Evolutionary conservation across 176 grass and related monocot species (phyloP).

Genomic region (Triticum aestivum): DNA sequence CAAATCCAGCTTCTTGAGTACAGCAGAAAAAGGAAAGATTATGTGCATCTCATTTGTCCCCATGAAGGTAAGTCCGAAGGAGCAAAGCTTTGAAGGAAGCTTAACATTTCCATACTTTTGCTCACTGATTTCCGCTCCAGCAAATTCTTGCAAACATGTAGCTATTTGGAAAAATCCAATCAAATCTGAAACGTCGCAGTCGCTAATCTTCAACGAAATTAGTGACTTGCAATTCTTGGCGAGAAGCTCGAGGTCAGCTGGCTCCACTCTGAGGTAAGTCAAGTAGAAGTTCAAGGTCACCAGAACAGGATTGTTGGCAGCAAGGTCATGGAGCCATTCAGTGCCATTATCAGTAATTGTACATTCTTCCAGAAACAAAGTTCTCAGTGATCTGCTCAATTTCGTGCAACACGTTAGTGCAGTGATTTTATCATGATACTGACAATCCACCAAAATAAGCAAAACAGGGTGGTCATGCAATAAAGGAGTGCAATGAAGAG

Average conservation of each 20-base stretch:
- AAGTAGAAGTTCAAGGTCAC: constrained; percentile 69
- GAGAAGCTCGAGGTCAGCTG: constrained; percentile 64
- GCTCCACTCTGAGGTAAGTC: constrained; percentile 50
- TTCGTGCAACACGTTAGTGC: constrained; percentile 23
- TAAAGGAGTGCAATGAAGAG: neutral
- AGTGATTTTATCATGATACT: neutral
- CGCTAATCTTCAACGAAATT: constrained; percentile 75
- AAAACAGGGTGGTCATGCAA: constrained; percentile 5
- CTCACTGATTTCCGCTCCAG: constrained; percentile 58
- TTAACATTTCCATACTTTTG: constrained; percentile 38
- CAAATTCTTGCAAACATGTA: constrained; percentile 66
- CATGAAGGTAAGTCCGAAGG: constrained; percentile 73
- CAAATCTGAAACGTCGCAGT: constrained; percentile 67
- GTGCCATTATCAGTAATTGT: constrained; percentile 37
- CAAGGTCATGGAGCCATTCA: constrained; percentile 66
- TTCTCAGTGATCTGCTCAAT: constrained; percentile 57
- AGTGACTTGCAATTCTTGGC: constrained; percentile 65
- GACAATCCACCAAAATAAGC: neutral
- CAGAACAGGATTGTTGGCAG: constrained; percentile 50
- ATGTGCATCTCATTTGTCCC: constrained; percentile 64
- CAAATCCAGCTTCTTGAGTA: constrained; percentile 86
- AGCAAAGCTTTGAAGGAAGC: constrained; percentile 59
- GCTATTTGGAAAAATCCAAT: constrained; percentile 53
- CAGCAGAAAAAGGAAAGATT: constrained; percentile 56
- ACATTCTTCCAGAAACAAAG: constrained; percentile 72